Evolutionary conservation across 495 filamentous ascomycete species (phyloP).

Genomic region (Trichoderma reesei): DNA sequence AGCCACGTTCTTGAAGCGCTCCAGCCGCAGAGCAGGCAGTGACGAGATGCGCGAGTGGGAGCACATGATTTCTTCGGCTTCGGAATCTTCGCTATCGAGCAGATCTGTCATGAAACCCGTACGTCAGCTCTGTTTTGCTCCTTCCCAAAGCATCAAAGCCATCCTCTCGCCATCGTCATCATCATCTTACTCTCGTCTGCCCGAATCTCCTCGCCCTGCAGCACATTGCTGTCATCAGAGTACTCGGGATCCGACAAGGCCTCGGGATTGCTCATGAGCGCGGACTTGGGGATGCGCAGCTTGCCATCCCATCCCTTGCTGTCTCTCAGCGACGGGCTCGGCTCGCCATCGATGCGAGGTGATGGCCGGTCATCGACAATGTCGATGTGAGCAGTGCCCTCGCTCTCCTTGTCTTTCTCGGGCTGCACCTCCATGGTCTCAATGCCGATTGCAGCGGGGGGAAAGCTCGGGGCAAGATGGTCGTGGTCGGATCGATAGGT

Average conservation of each 20-base stretch:
- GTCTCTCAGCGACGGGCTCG: slow-evolving; percentile 38
- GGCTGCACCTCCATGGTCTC: slow-evolving; percentile 26
- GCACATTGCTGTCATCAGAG: slow-evolving; percentile 68
- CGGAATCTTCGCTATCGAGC: slow-evolving; percentile 40
- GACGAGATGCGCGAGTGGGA: slow-evolving; percentile 76
- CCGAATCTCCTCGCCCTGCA: slow-evolving; percentile 62
- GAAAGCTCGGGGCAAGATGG: not conserved
- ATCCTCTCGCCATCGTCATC: too few relatives aligned
- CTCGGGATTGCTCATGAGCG: slow-evolving; percentile 62
- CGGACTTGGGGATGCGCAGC: slow-evolving; percentile 57
- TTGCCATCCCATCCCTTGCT: slow-evolving; percentile 93
- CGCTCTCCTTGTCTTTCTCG: slow-evolving; percentile 26
- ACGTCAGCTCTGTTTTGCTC: too few relatives aligned
- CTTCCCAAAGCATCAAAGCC: too few relatives aligned
- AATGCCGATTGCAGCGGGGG: not conserved
- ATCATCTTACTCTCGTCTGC: slow-evolving; percentile 63
- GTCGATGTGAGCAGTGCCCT: slow-evolving; percentile 30
- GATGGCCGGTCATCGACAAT: slow-evolving; percentile 30
- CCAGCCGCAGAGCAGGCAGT: slow-evolving; percentile 65
- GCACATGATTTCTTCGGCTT: slow-evolving; percentile 75
- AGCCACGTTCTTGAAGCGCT: slow-evolving; percentile 68
- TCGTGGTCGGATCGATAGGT: not conserved
- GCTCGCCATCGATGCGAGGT: slow-evolving; percentile 30
- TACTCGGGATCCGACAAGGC: slow-evolving; percentile 74
- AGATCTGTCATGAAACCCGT: slow-evolving; percentile 32